These are phyloP conservation scores for Hanseniaspora nectarophila DNA, from an alignment of 805 yeast genomes.

Conservation along the genomic window DNA sequence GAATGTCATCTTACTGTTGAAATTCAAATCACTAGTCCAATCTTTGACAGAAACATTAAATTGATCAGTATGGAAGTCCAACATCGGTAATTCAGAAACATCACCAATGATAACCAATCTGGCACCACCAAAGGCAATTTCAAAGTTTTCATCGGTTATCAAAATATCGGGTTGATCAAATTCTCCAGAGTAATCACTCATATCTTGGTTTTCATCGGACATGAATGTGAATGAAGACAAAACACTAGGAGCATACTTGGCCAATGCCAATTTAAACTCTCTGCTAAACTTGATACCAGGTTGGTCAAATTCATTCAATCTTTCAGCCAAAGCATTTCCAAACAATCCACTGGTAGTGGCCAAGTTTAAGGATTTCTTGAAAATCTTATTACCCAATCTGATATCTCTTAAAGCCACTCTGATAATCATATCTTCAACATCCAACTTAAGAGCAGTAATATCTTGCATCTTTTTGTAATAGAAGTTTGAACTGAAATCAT, in stretches of 20 bases:
- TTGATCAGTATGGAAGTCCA: conserved; percentile 63
- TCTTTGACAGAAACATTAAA: conserved; percentile 58
- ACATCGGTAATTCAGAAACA: conserved; percentile 76
- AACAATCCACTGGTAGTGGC: conserved; percentile 23
- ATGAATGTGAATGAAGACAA: conserved; percentile 22
- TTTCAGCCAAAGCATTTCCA: conserved; percentile 15
- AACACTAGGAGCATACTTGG: conserved; percentile 60
- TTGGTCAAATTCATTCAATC: conserved; percentile 15
- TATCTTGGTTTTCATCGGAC: conserved; percentile 34
- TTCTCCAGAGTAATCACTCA: conserved; percentile 18
- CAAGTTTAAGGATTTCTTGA: conserved; percentile 56
- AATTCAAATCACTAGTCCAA: conserved; percentile 77
- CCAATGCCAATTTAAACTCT: conserved; percentile 47
- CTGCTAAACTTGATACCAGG: conserved; percentile 36
- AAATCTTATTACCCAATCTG: conserved; percentile 59
- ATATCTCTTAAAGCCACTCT: conserved; percentile 82
- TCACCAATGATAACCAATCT: conserved; percentile 79
- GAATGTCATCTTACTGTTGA: conserved; percentile 52
- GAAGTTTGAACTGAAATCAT: conserved; percentile 74
- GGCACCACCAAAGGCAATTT: conserved; percentile 58
- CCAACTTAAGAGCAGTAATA: conserved; percentile 49
- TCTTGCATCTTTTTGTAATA: conserved; percentile 64
- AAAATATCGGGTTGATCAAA: conserved; percentile 30
- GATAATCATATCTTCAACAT: conserved; percentile 68
- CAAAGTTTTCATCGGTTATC: conserved; percentile 56